Base-by-base conservation (phyloP, 257 asterid genomes). In the Striga asiatica region DNA sequence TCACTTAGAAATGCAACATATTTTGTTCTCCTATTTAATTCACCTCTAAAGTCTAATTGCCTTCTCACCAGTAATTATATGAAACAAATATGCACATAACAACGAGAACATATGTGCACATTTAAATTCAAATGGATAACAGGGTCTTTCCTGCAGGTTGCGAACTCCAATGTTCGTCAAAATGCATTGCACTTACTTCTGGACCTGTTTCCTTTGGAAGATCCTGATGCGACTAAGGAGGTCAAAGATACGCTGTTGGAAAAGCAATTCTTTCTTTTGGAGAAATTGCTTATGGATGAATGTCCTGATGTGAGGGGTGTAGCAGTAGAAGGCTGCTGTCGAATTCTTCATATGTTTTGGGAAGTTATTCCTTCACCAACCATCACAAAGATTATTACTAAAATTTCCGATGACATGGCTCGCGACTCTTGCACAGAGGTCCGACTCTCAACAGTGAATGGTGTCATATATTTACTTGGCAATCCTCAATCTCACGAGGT, bases 311-410 rank as follows among this genome's bases (percentile, higher is more conserved):
- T 92, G 60, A 77, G 98, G 69, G 81, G 76, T 68, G 88, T 88
- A 42, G 97, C 98, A 19, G 97, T 92, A 67, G 98, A 92, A 81
- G 98, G 98, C 69, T 72, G 84, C 77, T 87, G 94, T 62, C 94
- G 97, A 6, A 73, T 72, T 60, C 98, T 92, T 51, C 77, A 74
- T 78, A 58, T 72, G 80, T 92, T 84, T 32, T 92, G 98, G 98
- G 98, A 92, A 78, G 69, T 92, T 71, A 81, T 92, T 67, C 95
- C 98, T 39, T 79, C 98, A 63, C 65, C 84, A 42, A 69, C 74
- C 50, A 92, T 92, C 57, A 84, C 85, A 28, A 92, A 88, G 78
- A 66, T 71, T 43, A 77, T 92, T 39, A 78, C 88, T 55, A 88
- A 53, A 62, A 72, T 83, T 18, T 78, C 84, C 63, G 96, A 82